Base-by-base conservation (phyloP, 176 grass and related monocot species). In the Alloteropsis semialata region DNA sequence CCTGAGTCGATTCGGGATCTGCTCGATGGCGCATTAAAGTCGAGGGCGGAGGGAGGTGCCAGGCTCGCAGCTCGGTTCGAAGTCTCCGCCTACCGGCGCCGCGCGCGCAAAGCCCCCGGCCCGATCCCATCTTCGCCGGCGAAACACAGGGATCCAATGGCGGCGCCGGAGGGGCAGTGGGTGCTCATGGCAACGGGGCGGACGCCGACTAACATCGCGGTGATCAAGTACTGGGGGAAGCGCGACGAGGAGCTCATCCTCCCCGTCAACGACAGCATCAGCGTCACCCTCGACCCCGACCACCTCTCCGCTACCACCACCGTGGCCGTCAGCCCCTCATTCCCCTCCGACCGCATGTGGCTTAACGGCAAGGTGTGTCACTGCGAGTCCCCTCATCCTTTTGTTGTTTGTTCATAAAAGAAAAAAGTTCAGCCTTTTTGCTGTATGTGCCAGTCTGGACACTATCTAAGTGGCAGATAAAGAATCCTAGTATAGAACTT, bases 181-280 rank as follows among this genome's bases (percentile, higher is more conserved):
- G 80, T 93, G 32, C 75, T 96, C 53, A 98, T 87, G 96, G 93
- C 91, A 49, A 98, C 96, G 76, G 96, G 84, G 12, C 84, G 91
- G 45, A 84, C 96, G 19, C 96, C 96, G 15, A 98, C 96, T 63
- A 98, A 98, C 93, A 98, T 98, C 50, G 96, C 96, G 10, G 91
- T 98, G 42, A 98, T 98, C 71, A 98, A 96, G 87, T 98, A 98
- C 87, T 98, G 93, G 96, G 96, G 96, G 1, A 98, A 98, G 96
- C 87, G 96, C 49, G 96, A 96, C 83, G 96, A 96, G 87, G 84
- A 77, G 36, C 91, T 98, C 69, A 96, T 98, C 68, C 93, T 98
- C 46, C 96, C 96, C 24, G 79, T 93, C 80, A 98, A 96, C 43
- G 96, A 98, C 61, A 98, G 96, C 82, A 92, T 98, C 87, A 98